Conservation (phyloP, 495 filamentous ascomycete species). For the Aspergillus diversus region DNA sequence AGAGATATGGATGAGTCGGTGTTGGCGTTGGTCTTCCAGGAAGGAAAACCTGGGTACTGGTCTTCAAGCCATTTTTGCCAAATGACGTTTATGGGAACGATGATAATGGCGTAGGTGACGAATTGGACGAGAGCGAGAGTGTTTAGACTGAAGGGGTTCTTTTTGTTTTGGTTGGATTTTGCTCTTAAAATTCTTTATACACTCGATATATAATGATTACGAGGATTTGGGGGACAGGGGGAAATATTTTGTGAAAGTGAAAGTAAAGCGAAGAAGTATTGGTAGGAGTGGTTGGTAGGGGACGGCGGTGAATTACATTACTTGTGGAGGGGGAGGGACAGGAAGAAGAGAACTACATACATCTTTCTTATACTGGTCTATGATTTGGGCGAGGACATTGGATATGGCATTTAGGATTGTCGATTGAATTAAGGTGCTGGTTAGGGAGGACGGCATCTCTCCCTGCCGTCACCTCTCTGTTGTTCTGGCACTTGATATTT, state of each 20-base stretch:
- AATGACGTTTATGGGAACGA: constrained; percentile 81
- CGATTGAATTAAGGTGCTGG: constrained; percentile 70
- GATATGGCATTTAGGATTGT: constrained; percentile 72
- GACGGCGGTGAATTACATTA: background rate
- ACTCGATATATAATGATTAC: background rate
- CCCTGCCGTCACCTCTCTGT: constrained; percentile 6
- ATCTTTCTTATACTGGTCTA: constrained; percentile 67
- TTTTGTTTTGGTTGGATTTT: constrained; percentile 6
- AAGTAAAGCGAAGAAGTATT: too few species aligned
- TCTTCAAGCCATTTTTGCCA: constrained; percentile 73
- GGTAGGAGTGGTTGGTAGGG: background rate
- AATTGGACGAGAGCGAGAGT: constrained; percentile 73
- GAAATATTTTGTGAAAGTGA: too few species aligned
- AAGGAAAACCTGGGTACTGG: constrained; percentile 52
- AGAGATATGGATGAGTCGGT: background rate
- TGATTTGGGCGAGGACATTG: constrained; percentile 79
- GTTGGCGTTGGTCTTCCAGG: constrained; percentile 19
- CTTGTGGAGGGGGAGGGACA: background rate
- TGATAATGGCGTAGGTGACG: constrained; percentile 71
- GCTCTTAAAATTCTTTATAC: constrained; percentile 5
- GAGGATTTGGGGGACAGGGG: background rate
- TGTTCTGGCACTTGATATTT: background rate
- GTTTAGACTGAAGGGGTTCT: constrained; percentile 56
- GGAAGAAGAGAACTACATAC: constrained; percentile 46
- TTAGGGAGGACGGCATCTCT: constrained; percentile 54